A percentile compares a stretch with the other conserved stretches of the same genome.
phyloP scores from a whole-genome alignment of 139 green algal species.

The Choricystis sp. region DNA sequence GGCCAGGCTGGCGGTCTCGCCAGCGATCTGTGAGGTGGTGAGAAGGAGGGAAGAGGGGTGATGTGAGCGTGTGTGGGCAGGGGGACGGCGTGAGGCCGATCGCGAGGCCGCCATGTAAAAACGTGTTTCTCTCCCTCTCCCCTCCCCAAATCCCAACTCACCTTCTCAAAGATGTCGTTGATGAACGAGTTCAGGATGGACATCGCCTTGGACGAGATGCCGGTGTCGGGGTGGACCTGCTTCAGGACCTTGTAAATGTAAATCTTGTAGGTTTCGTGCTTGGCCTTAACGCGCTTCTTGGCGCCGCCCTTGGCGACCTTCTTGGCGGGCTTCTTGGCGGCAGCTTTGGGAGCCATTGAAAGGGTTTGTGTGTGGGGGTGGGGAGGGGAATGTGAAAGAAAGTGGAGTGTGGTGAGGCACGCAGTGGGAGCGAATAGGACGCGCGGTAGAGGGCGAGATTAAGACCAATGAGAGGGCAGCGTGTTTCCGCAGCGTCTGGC shows the following conservation, averaged over 20 bases:
- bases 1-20: conserved; percentile 88
- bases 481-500: not conserved
- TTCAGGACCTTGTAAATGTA: conserved; percentile 59
- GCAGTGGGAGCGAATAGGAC: not conserved
- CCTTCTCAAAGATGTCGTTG: conserved; percentile 85
- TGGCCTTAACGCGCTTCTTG: conserved; percentile 64
- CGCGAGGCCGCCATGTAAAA: no score
- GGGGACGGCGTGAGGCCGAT: conserved; percentile 86
- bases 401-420: not conserved
- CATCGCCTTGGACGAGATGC: conserved; percentile 77
- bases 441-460: not conserved
- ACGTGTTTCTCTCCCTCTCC: no score
- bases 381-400: not conserved
- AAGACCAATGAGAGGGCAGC: not conserved
- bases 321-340: conserved; percentile 84
- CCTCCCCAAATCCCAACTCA: no score
- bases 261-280: conserved; percentile 54
- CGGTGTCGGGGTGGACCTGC: conserved; percentile 71
- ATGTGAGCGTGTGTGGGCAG: conserved; percentile 92
- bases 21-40: conserved; percentile 86
- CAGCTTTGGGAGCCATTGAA: conserved; percentile 82
- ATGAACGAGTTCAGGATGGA: conserved; percentile 67
- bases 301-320: conserved; percentile 74
- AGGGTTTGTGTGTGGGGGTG: conserved; percentile 1
- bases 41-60: conserved; percentile 91